Base-by-base conservation (phyloP, 352 stramenopile genomes). In the Pythium dissotocum region DNA sequence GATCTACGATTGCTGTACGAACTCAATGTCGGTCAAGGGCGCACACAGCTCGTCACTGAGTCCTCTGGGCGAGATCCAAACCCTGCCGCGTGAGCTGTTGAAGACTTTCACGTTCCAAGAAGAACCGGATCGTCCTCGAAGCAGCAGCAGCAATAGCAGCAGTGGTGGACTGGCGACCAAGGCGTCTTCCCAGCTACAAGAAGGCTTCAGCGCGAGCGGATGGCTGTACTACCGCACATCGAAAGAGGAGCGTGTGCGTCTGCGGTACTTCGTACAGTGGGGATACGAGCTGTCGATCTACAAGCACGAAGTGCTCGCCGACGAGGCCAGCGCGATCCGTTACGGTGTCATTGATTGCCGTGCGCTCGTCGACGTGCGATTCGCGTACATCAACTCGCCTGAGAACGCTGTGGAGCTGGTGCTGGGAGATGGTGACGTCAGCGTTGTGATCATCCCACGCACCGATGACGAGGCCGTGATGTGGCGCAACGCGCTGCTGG, bases 201-300 rank as follows among this genome's bases (percentile, higher is more conserved):
- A 70, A n/a, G 79, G 79, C 8, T 93, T 94, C 56, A 93, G 84
- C 42, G 83, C 85, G 0, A 88, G 83, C 30, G 88, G 88, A 9
- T 96, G 88, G 88, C 71, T 96, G 0, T 96, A 92, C 61, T 96
- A 96, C 55, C 85, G 86, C 30, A 94, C 85, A 1, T 88, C 84
- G 8, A 91, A 81, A 8, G 85, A 94, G 65, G 87, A 96, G 57
- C 88, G 88, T 2, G 82, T 94, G 21, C 86, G 87, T 8, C 73
- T 90, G 55, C 87, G 88, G 4, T 96, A 93, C 68, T 96, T 96
- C 57, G 87, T 96, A 38, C 87, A 93, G 58, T 94, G 85, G 84
- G 88, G 88, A 9, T 93, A 90, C 64, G 88, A 96, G 55, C 72
- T 96, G 10, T 94, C 88, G 7, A 96, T 96, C 67, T 96, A 94